phyloP scores from a whole-genome alignment of 305 asterid species.

The Solanum hybrid region DNA sequence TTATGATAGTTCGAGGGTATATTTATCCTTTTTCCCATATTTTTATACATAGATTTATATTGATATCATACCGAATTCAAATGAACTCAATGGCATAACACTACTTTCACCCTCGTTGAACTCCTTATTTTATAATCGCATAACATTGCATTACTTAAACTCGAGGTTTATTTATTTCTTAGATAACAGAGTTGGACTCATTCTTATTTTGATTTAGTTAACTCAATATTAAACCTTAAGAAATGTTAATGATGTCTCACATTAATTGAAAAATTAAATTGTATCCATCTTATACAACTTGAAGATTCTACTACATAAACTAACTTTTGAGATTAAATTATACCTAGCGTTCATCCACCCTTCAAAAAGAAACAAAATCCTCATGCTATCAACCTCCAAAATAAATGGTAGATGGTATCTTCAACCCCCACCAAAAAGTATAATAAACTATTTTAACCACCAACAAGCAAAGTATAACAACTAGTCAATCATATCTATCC shows the following conservation, averaged over 20 bases:
- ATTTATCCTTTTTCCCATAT: no score
- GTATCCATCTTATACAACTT: accelerated
- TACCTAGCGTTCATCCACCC: accelerated
- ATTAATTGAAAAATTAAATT: neutral
- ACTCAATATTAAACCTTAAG: neutral
- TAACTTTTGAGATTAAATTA: neutral
- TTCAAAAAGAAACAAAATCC: neutral
- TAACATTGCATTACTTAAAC: neutral
- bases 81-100: no score
- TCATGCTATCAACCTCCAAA: neutral
- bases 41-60: no score
- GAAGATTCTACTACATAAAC: accelerated
- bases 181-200: neutral
- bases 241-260: neutral
- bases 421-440: neutral
- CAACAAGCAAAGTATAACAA: neutral
- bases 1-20: no score
- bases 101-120: neutral
- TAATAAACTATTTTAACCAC: neutral
- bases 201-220: neutral
- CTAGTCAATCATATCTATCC: neutral
- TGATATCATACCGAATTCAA: neutral
- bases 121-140: no score
- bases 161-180: neutral
- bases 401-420: neutral